Conservation (phyloP, 495 filamentous ascomycete genomes). For the Penicillium arizonense region DNA sequence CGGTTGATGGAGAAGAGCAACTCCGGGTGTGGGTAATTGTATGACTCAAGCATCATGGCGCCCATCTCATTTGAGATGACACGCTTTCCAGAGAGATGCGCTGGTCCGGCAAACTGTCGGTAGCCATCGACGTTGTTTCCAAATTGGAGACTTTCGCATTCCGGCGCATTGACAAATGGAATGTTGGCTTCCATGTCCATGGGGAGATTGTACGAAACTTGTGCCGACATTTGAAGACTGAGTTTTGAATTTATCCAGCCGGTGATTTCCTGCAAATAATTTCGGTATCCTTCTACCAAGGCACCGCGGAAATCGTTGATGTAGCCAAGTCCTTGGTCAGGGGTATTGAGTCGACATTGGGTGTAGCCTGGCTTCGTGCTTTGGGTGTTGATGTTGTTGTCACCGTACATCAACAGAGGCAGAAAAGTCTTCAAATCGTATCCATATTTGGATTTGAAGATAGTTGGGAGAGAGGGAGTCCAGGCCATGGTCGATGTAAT, state of each 20-base stretch:
- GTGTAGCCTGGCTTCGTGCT: slow-evolving; percentile 13
- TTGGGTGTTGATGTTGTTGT: slow-evolving; percentile 29
- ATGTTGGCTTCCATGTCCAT: slow-evolving; percentile 45
- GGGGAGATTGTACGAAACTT: slow-evolving; percentile 48
- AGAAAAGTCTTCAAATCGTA: slow-evolving; percentile 25
- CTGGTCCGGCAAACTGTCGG: slow-evolving; percentile 45
- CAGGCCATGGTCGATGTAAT: slow-evolving; percentile 39
- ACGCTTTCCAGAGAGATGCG: slow-evolving; percentile 31
- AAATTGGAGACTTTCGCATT: slow-evolving; percentile 47
- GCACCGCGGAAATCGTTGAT: slow-evolving; percentile 32
- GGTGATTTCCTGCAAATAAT: slow-evolving; percentile 30
- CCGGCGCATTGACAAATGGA: slow-evolving; percentile 42
- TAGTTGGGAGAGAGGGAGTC: slow-evolving; percentile 41
- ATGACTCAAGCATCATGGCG: slow-evolving; percentile 25
- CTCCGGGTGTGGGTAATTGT: slow-evolving; percentile 21
- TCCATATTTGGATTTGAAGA: slow-evolving; percentile 34
- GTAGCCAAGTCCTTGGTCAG: slow-evolving; percentile 23
- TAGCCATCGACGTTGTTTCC: slow-evolving; percentile 41
- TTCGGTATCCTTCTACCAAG: slow-evolving; percentile 31
- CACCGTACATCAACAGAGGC: slow-evolving; percentile 21
- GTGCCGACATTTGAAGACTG: slow-evolving; percentile 40
- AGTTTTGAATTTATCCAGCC: slow-evolving; percentile 32
- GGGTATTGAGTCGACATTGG: slow-evolving; percentile 22
- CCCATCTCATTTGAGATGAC: slow-evolving; percentile 8
- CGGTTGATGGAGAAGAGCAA: slow-evolving; percentile 30